Percentiles rank a stretch among this genome's conserved stretches.
phyloP scores from a whole-genome alignment of 2,329 filamentous ascomycete species.

The Diaporthe capsici region DNA sequence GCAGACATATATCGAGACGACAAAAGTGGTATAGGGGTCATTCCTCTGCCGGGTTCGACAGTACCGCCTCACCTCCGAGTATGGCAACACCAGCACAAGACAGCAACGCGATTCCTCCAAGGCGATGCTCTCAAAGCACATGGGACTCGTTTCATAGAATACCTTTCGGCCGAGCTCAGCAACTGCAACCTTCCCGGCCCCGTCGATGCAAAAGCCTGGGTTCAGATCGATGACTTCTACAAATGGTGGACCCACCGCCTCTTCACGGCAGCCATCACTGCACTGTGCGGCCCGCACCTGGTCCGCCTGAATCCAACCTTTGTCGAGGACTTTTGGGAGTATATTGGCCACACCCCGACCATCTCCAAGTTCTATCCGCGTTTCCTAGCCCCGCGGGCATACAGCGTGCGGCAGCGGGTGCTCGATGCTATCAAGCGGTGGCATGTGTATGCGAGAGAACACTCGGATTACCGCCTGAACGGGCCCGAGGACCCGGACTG shows the following conservation, averaged over 20 bases:
- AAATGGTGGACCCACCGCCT: neutral
- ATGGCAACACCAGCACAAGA: neutral
- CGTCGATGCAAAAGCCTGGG: neutral
- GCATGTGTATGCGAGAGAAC: neutral
- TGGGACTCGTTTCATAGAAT: neutral
- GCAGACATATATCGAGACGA: neutral
- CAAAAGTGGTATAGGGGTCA: neutral
- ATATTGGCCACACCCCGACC: neutral
- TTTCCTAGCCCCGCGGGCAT: neutral
- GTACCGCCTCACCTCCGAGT: neutral
- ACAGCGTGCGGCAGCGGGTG: neutral
- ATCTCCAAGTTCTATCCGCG: neutral
- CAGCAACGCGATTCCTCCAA: neutral
- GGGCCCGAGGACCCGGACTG: neutral
- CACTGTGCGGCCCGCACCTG: neutral
- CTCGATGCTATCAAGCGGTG: slow-evolving; percentile 8
- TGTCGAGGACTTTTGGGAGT: slow-evolving; percentile 4
- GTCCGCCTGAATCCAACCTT: neutral
- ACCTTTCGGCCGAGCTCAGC: neutral
- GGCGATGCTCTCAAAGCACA: neutral
- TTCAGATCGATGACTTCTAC: neutral
- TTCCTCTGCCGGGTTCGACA: neutral
- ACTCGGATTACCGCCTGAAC: neutral
- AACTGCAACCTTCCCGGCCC: neutral
- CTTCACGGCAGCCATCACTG: neutral